phyloP scores from a whole-genome alignment of 2,329 filamentous ascomycete species.

The Fusarium sp. region DNA sequence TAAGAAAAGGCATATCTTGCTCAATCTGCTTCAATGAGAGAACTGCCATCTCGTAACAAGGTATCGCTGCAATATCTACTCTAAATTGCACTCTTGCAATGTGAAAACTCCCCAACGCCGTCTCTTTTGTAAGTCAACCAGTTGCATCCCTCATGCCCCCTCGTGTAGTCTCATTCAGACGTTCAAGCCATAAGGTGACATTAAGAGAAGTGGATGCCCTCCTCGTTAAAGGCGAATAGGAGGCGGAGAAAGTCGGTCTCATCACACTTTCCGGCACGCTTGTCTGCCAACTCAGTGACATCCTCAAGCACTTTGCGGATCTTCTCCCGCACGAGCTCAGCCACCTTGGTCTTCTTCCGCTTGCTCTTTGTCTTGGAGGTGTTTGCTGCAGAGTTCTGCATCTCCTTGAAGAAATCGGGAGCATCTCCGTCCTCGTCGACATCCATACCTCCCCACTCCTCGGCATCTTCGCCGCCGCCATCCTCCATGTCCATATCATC shows the following conservation, averaged over 20 bases:
- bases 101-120: slow-evolving; percentile 39
- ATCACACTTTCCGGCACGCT: slow-evolving; percentile 88
- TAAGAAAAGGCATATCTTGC: slow-evolving; percentile 29
- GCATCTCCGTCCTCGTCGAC: slow-evolving; percentile 68
- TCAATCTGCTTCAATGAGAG: slow-evolving; percentile 26
- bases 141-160: slow-evolving; percentile 6
- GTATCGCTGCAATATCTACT: slow-evolving; percentile 35
- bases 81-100: slow-evolving; percentile 12
- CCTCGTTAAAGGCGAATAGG: slow-evolving; percentile 86
- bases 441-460: slow-evolving; percentile 66
- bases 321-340: slow-evolving; percentile 88
- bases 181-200: slow-evolving; percentile 5
- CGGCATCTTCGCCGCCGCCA: slow-evolving; percentile 58
- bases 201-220: slow-evolving; percentile 92
- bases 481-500: slow-evolving; percentile 56
- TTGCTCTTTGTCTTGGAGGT: slow-evolving; percentile 74
- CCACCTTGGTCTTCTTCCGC: slow-evolving; percentile 85
- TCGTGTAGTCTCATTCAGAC: slow-evolving; percentile 8
- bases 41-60: slow-evolving; percentile 21
- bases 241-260: slow-evolving; percentile 92
- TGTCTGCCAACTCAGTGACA: slow-evolving; percentile 84
- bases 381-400: slow-evolving; percentile 59
- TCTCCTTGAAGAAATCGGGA: slow-evolving; percentile 88
- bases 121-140: slow-evolving; percentile 28
- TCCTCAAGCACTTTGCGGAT: slow-evolving; percentile 87